Percentiles rank a stretch among this genome's conserved stretches.
These are phyloP conservation scores for Vigna unguiculata DNA, from an alignment of 306 rosid species.

Conservation along the genomic window DNA sequence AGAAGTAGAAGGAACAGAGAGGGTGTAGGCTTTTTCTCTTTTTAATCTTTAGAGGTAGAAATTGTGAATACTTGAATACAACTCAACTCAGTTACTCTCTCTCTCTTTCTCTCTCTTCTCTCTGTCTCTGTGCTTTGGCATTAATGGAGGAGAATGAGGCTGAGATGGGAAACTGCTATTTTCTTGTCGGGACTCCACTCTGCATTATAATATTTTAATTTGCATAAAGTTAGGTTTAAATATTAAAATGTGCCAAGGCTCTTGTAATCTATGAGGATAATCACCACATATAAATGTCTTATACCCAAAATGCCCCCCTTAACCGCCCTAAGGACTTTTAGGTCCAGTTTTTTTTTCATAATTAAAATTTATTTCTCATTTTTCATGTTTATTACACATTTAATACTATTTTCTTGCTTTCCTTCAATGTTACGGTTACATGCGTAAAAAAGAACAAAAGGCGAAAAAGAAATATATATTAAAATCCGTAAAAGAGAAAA, in stretches of 20 bases:
- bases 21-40: slow-evolving; percentile 31
- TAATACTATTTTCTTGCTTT: not conserved
- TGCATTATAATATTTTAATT: slow-evolving; percentile 20
- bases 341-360: not conserved
- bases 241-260: not conserved
- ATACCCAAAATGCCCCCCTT: slow-evolving; percentile 40
- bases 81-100: slow-evolving; percentile 10
- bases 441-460: not conserved
- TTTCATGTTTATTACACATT: not conserved
- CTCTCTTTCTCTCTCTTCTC: slow-evolving; percentile 47
- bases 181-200: slow-evolving; percentile 58
- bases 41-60: slow-evolving; percentile 49
- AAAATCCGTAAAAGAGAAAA: too few relatives aligned
- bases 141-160: slow-evolving; percentile 69
- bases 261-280: slow-evolving; percentile 21
- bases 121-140: slow-evolving; percentile 42
- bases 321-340: not conserved
- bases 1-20: slow-evolving; percentile 47
- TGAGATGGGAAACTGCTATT: slow-evolving; percentile 53
- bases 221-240: not conserved
- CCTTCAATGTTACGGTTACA: not conserved
- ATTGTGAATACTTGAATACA: slow-evolving; percentile 16
- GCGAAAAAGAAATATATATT: too few relatives aligned
- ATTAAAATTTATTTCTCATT: not conserved
- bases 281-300: slow-evolving; percentile 6